phyloP scores from a whole-genome alignment of 176 grass and related monocot genomes.

The Dactylis glomerata region DNA sequence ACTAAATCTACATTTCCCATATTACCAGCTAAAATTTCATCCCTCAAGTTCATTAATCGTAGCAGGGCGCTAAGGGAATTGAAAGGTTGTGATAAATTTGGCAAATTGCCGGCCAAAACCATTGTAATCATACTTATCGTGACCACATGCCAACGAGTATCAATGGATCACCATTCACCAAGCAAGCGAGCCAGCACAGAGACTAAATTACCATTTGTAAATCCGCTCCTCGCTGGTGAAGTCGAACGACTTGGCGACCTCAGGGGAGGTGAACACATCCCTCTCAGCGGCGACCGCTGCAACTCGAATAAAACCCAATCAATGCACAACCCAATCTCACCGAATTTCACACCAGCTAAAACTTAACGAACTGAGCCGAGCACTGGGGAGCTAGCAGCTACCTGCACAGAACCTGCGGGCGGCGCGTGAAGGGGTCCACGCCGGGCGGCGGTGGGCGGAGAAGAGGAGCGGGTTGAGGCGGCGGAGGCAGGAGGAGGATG shows the following conservation, averaged over 20 bases:
- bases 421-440: constrained; percentile 35
- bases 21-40: background rate
- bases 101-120: background rate
- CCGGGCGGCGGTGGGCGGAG: constrained; percentile 34
- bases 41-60: background rate
- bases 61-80: background rate
- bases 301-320: background rate
- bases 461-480: constrained; percentile 62
- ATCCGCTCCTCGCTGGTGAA: constrained; percentile 88
- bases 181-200: background rate
- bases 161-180: background rate
- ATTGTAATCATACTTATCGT: background rate
- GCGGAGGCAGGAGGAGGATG: constrained; percentile 52
- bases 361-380: background rate
- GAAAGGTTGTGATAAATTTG: background rate
- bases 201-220: constrained; percentile 76
- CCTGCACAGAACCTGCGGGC: constrained; percentile 72
- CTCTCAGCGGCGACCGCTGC: constrained; percentile 60
- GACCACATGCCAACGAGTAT: background rate
- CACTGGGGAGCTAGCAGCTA: background rate
- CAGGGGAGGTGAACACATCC: constrained; percentile 84
- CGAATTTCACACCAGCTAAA: background rate
- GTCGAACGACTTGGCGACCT: constrained; percentile 78
- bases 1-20: constrained; percentile 30
- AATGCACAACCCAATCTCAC: background rate